Percentiles rank a stretch among this genome's conserved stretches.
Evolutionary conservation across 1,139 yeast genomes (phyloP).

Genomic region (Suhomyces choctaworum): DNA sequence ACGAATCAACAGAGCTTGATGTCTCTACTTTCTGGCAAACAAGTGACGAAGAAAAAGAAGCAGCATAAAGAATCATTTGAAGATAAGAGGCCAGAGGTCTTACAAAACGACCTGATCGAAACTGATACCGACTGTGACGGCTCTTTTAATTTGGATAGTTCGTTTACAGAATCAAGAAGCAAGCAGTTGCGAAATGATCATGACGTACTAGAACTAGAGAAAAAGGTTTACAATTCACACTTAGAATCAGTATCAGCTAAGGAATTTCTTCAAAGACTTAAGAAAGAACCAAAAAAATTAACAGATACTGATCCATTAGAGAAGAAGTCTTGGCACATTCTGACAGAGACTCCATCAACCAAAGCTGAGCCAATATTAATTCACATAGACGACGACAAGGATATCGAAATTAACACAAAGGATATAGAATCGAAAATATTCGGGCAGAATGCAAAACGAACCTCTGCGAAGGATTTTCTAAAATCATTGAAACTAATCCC

Average conservation of each 20-base stretch:
- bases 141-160: conserved; percentile 15
- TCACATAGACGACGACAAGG: conserved; percentile 6
- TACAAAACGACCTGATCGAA: neutral
- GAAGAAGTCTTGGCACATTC: conserved; percentile 1
- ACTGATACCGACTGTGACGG: conserved; percentile 8
- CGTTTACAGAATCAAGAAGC: conserved; percentile 21
- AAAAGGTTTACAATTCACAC: conserved; percentile 27
- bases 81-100: neutral
- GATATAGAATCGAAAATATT: conserved; percentile 22
- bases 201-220: conserved; percentile 34
- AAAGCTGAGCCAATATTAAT: conserved; percentile 6
- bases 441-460: conserved; percentile 21
- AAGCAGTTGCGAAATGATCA: conserved; percentile 19
- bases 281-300: conserved; percentile 4
- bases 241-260: conserved; percentile 31
- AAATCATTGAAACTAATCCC: conserved; percentile 10
- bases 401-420: conserved; percentile 3
- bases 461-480: conserved; percentile 24
- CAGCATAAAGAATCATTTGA: neutral
- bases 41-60: conserved; percentile 9
- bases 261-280: conserved; percentile 30
- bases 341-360: conserved; percentile 1
- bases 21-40: conserved; percentile 17
- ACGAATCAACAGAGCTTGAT: conserved; percentile 6
- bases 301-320: neutral